Conservation (phyloP, 2,329 filamentous ascomycete genomes). For the Lasiodiplodia hormozganensis region DNA sequence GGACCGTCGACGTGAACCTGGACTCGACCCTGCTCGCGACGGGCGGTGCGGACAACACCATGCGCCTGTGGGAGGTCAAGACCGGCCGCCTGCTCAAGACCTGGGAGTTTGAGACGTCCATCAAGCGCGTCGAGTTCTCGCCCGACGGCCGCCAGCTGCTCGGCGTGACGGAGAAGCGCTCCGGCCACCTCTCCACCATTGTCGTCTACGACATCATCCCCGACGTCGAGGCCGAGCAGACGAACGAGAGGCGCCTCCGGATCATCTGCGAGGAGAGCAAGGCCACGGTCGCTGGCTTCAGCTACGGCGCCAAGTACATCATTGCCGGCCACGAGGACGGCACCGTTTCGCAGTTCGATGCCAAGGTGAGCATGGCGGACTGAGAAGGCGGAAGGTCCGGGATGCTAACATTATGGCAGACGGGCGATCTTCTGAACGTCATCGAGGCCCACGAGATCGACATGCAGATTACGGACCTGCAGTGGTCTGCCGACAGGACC, state of each 20-base stretch:
- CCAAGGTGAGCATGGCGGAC: slow-evolving; percentile 66
- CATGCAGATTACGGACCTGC: slow-evolving; percentile 85
- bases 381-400: not conserved
- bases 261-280: slow-evolving; percentile 94
- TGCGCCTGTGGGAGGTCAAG: slow-evolving; percentile 95
- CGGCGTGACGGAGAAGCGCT: slow-evolving; percentile 97
- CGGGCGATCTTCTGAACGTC: slow-evolving; percentile 81
- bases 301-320: slow-evolving; percentile 93
- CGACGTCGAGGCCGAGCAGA: slow-evolving; percentile 83
- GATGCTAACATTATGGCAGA: slow-evolving; percentile 52
- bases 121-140: slow-evolving; percentile 98
- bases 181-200: slow-evolving; percentile 94
- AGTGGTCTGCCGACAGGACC: slow-evolving; percentile 91
- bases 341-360: slow-evolving; percentile 87
- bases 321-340: slow-evolving; percentile 98
- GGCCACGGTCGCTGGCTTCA: slow-evolving; percentile 96
- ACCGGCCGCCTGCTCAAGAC: slow-evolving; percentile 92
- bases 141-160: slow-evolving; percentile 90
- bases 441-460: slow-evolving; percentile 86
- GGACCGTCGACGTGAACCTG: slow-evolving; percentile 97
- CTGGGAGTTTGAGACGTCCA: slow-evolving; percentile 96
- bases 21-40: slow-evolving; percentile 90
- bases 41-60: slow-evolving; percentile 97
- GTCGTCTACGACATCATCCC: slow-evolving; percentile 88
- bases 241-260: slow-evolving; percentile 78